Conservation (phyloP, 2,329 filamentous ascomycete genomes). For the Fusarium poae region DNA sequence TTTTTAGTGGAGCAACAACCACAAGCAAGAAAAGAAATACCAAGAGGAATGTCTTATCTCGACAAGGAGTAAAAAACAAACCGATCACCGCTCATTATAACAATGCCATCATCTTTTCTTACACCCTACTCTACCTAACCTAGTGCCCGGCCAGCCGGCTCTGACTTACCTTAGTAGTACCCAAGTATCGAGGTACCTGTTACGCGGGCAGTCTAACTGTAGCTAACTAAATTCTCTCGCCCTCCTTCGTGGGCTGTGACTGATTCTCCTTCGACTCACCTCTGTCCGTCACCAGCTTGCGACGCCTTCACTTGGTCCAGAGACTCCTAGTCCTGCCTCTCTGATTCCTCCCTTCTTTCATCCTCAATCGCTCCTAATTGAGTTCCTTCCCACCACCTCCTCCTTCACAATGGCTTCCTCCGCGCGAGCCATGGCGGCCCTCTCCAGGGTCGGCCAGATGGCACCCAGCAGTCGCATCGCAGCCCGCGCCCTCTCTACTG, state of each 20-base stretch:
- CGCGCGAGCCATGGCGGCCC: constrained; percentile 58
- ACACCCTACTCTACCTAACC: constrained; percentile 15
- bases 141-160: constrained; percentile 35
- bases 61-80: constrained; percentile 26
- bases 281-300: constrained; percentile 39
- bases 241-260: constrained; percentile 38
- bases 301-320: constrained; percentile 42
- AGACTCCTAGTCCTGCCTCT: constrained; percentile 37
- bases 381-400: constrained; percentile 42
- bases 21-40: constrained; percentile 38
- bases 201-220: not conserved
- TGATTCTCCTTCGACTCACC: constrained; percentile 45
- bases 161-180: not conserved
- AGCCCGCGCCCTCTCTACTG: constrained; percentile 53
- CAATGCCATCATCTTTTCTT: constrained; percentile 26
- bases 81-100: constrained; percentile 4
- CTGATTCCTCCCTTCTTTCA: constrained; percentile 19
- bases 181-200: constrained; percentile 7
- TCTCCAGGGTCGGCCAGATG: constrained; percentile 52
- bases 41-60: constrained; percentile 37
- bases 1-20: constrained; percentile 40
- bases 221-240: constrained; percentile 40
- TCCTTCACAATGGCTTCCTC: constrained; percentile 60
- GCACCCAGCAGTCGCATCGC: constrained; percentile 49
- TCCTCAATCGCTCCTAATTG: constrained; percentile 45